Conservation (phyloP, 148 eudicot genomes). For the Oxyria digyna region DNA sequence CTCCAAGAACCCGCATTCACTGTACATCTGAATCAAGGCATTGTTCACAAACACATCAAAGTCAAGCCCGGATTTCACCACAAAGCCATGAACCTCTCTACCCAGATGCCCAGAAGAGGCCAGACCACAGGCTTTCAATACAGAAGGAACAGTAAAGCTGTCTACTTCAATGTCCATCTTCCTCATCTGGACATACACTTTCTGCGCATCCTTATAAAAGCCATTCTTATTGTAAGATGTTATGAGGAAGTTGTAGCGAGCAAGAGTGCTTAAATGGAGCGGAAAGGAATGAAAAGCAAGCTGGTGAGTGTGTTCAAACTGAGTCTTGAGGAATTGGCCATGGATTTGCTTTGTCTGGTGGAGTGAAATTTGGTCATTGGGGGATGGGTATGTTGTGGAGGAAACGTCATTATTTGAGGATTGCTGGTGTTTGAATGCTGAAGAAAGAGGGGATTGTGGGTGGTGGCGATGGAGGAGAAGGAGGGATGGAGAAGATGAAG, state of each 20-base stretch:
- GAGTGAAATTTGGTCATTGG: conserved; percentile 9
- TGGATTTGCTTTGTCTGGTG: conserved; percentile 19
- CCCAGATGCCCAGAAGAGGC: conserved; percentile 12
- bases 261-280: conserved; percentile 10
- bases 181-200: conserved; percentile 9
- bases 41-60: conserved; percentile 26
- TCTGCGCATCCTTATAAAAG: conserved; percentile 13
- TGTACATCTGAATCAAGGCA: conserved; percentile 27
- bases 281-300: background rate
- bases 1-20: conserved; percentile 13
- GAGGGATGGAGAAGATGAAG: background rate
- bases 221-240: conserved; percentile 22
- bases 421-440: conserved; percentile 6
- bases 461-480: background rate
- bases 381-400: background rate
- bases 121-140: conserved; percentile 19
- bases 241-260: conserved; percentile 23
- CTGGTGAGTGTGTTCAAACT: conserved; percentile 12
- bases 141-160: conserved; percentile 17
- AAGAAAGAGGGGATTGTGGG: background rate
- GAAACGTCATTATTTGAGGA: background rate
- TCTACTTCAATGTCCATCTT: conserved; percentile 15
- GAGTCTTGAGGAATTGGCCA: conserved; percentile 20
- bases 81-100: conserved; percentile 25
- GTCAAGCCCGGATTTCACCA: conserved; percentile 18